Conservation (phyloP, 2,329 filamentous ascomycete genomes). For the Mycosphaerella sp. region DNA sequence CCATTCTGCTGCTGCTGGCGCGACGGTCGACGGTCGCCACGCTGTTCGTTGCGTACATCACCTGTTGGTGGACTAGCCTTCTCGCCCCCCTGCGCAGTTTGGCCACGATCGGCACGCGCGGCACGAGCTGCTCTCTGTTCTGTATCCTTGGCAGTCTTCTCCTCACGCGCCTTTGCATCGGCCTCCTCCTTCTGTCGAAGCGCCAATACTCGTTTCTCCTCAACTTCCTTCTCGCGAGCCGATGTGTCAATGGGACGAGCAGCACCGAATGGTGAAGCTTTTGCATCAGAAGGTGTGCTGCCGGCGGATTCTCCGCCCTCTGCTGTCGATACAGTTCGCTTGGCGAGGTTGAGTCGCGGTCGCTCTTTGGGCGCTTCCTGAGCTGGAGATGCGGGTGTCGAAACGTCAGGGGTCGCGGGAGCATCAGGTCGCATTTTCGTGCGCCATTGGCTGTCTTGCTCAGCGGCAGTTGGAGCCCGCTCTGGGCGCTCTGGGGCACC, state of each 20-base stretch:
- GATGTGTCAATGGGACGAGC: slow-evolving; percentile 92
- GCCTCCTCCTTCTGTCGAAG: slow-evolving; percentile 78
- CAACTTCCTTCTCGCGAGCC: slow-evolving; percentile 78
- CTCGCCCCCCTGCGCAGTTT: slow-evolving; percentile 22
- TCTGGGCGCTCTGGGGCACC: slow-evolving; percentile 42
- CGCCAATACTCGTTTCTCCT: slow-evolving; percentile 72
- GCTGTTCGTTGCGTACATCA: slow-evolving; percentile 26
- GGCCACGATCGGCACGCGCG: slow-evolving; percentile 29
- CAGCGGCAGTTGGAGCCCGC: slow-evolving; percentile 75
- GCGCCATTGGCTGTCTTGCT: slow-evolving; percentile 91
- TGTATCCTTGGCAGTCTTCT: slow-evolving; percentile 53
- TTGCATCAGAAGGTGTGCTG: slow-evolving; percentile 52
- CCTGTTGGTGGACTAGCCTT: slow-evolving; percentile 41
- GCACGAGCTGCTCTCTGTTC: slow-evolving; percentile 50
- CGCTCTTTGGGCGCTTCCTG: slow-evolving; percentile 55
- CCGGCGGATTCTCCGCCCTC: slow-evolving; percentile 42
- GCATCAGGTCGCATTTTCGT: slow-evolving; percentile 81
- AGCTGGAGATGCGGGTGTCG: slow-evolving; percentile 67
- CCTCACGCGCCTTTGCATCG: slow-evolving; percentile 76
- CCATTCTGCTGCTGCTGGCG: slow-evolving; percentile 25
- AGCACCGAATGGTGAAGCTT: slow-evolving; percentile 88
- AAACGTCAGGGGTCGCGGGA: slow-evolving; percentile 63
- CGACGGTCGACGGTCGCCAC: slow-evolving; percentile 23
- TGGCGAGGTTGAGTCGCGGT: slow-evolving; percentile 79
- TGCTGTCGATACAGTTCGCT: slow-evolving; percentile 82